A percentile compares a stretch with the other conserved stretches of the same genome.
Evolutionary conservation across 2,329 filamentous ascomycete species (phyloP).

Genomic region (Aaosphaeria arxii): DNA sequence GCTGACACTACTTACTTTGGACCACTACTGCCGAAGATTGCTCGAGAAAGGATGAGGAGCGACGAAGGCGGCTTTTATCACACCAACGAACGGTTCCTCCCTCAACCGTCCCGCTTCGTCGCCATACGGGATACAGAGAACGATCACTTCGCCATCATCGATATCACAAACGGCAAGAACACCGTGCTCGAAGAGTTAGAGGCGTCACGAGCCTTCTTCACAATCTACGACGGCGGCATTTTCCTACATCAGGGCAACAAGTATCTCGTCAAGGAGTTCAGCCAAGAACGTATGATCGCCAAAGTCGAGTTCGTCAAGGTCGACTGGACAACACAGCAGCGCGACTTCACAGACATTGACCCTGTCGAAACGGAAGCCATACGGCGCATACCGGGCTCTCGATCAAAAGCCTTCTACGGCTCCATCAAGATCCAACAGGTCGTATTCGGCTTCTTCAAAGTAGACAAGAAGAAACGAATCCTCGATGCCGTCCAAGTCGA

Average conservation of each 20-base stretch:
- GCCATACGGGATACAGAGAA: conserved; percentile 87
- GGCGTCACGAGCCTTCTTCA: conserved; percentile 90
- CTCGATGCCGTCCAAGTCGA: conserved; percentile 91
- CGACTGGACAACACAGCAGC: conserved; percentile 90
- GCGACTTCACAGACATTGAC: conserved; percentile 92
- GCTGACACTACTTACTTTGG: conserved; percentile 80
- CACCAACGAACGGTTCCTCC: conserved; percentile 83
- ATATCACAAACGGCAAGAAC: conserved; percentile 80
- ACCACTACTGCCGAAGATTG: conserved; percentile 66
- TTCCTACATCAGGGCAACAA: conserved; percentile 95
- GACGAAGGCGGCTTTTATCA: conserved; percentile 84
- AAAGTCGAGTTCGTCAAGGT: conserved; percentile 86
- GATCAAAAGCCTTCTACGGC: conserved; percentile 77
- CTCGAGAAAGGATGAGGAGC: conserved; percentile 67
- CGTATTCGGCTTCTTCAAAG: conserved; percentile 95
- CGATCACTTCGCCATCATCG: conserved; percentile 90
- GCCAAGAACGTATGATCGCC: conserved; percentile 75
- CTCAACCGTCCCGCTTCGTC: conserved; percentile 77
- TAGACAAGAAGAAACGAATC: conserved; percentile 81
- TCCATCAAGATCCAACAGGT: conserved; percentile 80
- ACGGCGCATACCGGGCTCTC: conserved; percentile 63
- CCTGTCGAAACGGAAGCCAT: conserved; percentile 89
- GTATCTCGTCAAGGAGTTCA: conserved; percentile 88
- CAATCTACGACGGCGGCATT: conserved; percentile 93
- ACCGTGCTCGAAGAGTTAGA: conserved; percentile 93